Base-by-base conservation (phyloP, 192 early-diverging fungal genomes). In the Entomortierella chlamydospora region DNA sequence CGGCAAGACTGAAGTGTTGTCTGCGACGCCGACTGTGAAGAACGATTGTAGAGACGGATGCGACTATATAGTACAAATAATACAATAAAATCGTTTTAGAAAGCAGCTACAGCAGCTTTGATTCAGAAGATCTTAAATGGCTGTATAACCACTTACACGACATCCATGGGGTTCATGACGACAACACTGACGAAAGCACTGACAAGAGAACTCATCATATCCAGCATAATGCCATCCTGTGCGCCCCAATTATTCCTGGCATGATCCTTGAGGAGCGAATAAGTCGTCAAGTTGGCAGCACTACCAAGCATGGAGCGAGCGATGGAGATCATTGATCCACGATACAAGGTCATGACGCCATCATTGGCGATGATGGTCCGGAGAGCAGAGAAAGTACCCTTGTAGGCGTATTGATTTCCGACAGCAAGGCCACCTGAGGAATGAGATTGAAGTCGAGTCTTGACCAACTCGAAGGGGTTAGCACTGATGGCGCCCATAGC, bases 391-490 rank as follows among this genome's bases (percentile, higher is more conserved):
- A 76, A 82, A 0, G 88, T 84, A 33, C 87, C 86, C 18, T 84
- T 89, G 77, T 93, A 88, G 15, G 81, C 72, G 57, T 90, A 85
- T 61, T 93, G 91, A 69, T 91, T 90, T 2, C 91, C 91, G 25
- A 93, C 91, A 7, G 91, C 90, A 11, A 88, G 78, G 29, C 73
- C 81, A 20, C 82, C 78, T 4, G 85, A 57, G 1, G 86, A 81
- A 33, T 87, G 67, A 0, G 86, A 88, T 66, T 93, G 91, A 60
- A 93, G 74, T 49, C 91, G 71, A 20, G 92, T 93, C 72, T 93
- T 93, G 61, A 93, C 83, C 9, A 93, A 81, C 72, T 93, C 92
- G 66, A 93, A 93, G 1, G 92, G 92, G 73, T 93, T 93, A 41
- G 91, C 91, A 12, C 86, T 81, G 55, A 92, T 78, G 31, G 92